phyloP scores from a whole-genome alignment of 2,329 filamentous ascomycete genomes.

The Coccinonectria pachysandricola region DNA sequence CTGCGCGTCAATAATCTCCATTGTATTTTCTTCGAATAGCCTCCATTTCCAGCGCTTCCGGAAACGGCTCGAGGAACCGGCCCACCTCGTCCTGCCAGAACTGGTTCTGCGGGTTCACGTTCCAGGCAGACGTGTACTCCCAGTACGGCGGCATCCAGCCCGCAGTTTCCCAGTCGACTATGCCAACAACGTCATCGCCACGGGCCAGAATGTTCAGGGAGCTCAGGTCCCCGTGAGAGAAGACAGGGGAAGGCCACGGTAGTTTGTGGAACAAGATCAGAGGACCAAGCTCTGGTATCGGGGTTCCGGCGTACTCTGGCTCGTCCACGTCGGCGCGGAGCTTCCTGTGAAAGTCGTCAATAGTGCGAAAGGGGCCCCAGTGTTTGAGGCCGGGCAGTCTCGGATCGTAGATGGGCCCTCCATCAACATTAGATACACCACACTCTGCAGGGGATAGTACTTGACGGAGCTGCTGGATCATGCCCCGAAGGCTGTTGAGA shows the following conservation, averaged over 20 bases:
- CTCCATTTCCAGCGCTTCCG: conserved; percentile 12
- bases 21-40: conserved; percentile 8
- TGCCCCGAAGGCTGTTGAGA: not conserved
- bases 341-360: conserved; percentile 17
- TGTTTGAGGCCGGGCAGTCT: conserved; percentile 9
- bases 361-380: conserved; percentile 18
- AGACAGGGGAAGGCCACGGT: conserved; percentile 13
- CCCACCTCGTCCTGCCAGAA: conserved; percentile 14
- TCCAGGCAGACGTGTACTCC: conserved; percentile 19
- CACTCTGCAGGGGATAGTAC: conserved; percentile 6
- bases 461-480: conserved; percentile 9
- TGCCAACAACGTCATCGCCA: conserved; percentile 32
- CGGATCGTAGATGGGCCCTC: conserved; percentile 15
- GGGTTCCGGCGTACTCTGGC: not conserved
- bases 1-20: conserved; percentile 9
- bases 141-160: conserved; percentile 26
- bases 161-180: conserved; percentile 28
- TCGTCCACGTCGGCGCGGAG: conserved; percentile 7
- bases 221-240: conserved; percentile 37
- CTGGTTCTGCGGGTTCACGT: conserved; percentile 8
- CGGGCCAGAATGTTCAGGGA: conserved; percentile 31
- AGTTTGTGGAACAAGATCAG: conserved; percentile 13
- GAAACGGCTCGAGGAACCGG: conserved; percentile 6
- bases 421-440: conserved; percentile 8
- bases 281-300: conserved; percentile 3